Evolutionary conservation across 805 yeast species (phyloP).

Genomic region (Blastobotrys terrestris): DNA sequence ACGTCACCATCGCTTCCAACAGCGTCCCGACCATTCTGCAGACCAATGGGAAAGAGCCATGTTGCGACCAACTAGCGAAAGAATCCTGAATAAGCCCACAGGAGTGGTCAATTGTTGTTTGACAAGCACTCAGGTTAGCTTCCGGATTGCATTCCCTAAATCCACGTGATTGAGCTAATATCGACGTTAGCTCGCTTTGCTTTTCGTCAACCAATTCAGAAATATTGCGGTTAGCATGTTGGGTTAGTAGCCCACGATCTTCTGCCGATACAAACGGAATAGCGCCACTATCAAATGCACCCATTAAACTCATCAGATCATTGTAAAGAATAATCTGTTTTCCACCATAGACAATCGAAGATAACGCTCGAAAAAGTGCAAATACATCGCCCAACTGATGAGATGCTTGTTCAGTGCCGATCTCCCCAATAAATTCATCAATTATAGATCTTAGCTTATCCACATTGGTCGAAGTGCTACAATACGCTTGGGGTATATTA

Average conservation of each 20-base stretch:
- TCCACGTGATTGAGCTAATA: constrained; percentile 15
- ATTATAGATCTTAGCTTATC: background rate
- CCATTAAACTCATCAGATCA: constrained; percentile 11
- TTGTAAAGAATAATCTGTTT: constrained; percentile 14
- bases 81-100: constrained; percentile 9
- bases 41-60: constrained; percentile 10
- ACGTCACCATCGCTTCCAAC: constrained; percentile 23
- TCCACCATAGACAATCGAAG: constrained; percentile 13
- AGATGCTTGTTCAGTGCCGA: background rate
- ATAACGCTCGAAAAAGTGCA: constrained; percentile 21
- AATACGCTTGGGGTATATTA: background rate
- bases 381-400: constrained; percentile 13
- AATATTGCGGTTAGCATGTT: constrained; percentile 11
- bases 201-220: constrained; percentile 7
- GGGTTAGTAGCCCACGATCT: constrained; percentile 5
- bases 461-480: constrained; percentile 1
- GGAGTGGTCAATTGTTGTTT: constrained; percentile 14
- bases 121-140: constrained; percentile 13
- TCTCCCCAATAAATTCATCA: background rate
- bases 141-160: constrained; percentile 17
- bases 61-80: constrained; percentile 13
- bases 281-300: background rate
- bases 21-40: constrained; percentile 16
- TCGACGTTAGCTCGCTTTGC: constrained; percentile 4
- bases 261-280: constrained; percentile 1